Percentiles rank a stretch among this genome's conserved stretches.
phyloP scores from a whole-genome alignment of 2,329 filamentous ascomycete genomes.

The Pseudocercospora vitis region DNA sequence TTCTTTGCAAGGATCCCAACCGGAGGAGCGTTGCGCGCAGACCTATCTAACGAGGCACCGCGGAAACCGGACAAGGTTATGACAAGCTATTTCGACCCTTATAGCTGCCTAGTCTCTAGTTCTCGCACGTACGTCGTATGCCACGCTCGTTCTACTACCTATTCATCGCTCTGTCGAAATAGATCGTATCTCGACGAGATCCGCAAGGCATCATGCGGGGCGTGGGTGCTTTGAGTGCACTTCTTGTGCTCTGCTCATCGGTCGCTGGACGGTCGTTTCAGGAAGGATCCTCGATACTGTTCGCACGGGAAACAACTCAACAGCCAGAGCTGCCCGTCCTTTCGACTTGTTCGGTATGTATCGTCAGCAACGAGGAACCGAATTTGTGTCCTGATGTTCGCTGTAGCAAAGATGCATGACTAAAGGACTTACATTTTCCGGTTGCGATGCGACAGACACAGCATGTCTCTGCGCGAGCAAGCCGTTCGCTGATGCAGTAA shows the following conservation, averaged over 20 bases:
- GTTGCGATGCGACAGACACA: conserved; percentile 16
- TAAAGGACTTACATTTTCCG: conserved; percentile 10
- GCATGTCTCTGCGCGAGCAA: conserved; percentile 18
- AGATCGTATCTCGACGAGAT: no score
- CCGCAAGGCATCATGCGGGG: conserved; percentile 6
- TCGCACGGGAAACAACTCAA: neutral
- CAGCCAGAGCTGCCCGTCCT: conserved; percentile 15
- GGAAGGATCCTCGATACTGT: neutral
- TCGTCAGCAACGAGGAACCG: neutral
- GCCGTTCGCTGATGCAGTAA: conserved; percentile 3
- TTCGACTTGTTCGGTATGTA: conserved; percentile 22
- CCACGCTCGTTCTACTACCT: neutral
- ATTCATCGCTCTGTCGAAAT: neutral
- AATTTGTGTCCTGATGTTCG: neutral
- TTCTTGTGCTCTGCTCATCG: neutral
- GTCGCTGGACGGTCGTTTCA: neutral
- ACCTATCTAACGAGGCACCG: neutral
- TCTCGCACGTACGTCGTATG: neutral
- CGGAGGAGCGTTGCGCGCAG: no score
- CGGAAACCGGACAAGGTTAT: neutral
- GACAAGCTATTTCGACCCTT: neutral
- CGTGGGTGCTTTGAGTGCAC: neutral
- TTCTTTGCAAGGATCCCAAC: no score
- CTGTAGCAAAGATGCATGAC: conserved; percentile 16
- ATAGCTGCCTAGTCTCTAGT: neutral